Conservation (phyloP, 208 protist genomes). For the Leishmania guyanensis region DNA sequence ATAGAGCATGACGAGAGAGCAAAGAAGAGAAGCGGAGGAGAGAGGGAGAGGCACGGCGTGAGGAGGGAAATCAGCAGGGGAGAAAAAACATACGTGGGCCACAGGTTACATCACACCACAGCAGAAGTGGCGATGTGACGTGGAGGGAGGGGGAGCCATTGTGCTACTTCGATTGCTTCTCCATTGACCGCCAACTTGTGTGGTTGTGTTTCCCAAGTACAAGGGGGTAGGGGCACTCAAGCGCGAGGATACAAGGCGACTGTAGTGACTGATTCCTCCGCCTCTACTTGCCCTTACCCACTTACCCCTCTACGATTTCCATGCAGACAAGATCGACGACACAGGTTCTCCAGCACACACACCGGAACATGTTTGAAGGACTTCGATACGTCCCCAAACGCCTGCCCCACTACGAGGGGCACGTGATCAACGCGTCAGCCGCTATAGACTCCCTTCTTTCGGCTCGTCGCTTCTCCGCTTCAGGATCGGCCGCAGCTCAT, state of each 20-base stretch:
- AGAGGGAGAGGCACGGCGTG: not conserved
- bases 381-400: too few relatives aligned
- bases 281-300: not conserved
- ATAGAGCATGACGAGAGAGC: not conserved
- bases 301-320: not conserved
- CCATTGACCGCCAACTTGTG: not conserved
- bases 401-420: not conserved
- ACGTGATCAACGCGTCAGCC: not conserved
- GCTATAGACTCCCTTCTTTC: not conserved
- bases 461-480: not conserved
- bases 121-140: not conserved
- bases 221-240: not conserved
- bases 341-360: not conserved
- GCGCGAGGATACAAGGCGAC: not conserved
- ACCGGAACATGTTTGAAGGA: too few relatives aligned
- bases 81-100: not conserved
- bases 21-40: not conserved
- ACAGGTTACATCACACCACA: not conserved
- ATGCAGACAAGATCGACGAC: not conserved
- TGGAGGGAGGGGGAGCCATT: not conserved
- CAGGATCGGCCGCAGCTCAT: too few relatives aligned
- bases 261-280: not conserved
- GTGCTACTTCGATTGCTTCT: not conserved
- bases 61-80: not conserved
- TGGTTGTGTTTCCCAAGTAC: not conserved